Base-by-base conservation (phyloP, 441 rosid genomes). In the Corymbia citriodora region DNA sequence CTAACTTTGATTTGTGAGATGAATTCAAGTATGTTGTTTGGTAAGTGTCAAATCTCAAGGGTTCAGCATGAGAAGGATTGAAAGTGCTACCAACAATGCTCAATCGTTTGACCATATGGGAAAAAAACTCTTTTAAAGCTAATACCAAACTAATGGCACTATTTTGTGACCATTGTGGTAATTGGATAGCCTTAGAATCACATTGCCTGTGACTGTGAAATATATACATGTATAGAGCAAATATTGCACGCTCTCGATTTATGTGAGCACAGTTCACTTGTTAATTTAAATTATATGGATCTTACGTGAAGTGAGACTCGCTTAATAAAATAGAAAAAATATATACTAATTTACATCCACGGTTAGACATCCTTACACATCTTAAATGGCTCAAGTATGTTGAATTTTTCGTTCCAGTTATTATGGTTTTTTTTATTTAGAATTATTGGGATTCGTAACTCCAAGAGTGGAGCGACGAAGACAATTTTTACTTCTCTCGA, bases 181-280 rank as follows among this genome's bases (percentile, higher is more conserved):
- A n/a, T 68, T 1, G 3, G 21, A 31, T 8, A 16, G 33, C 8
- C 0, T 17, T 7, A 17, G 0, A 65, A 31, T 68, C 4, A 68
- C 11, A 65, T n/a, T 65, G 4, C 21, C 10, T 0, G 0, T 7
- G 19, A n/a, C 10, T 0, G 0, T 7, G 19, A n/a, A 21, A 68
- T 15, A 68, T 15, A 68, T 31, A 31, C 3, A n/a, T 68, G 10
- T 68, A 21, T 7, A 16, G 21, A 68, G 3, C 21, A 68, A 68
- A 31, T 31, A 68, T 31, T 15, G 40, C 12, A 31, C 16, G 11
- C 74, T 33, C 23, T 4, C 8, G 0, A 68, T 31, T 8, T 0
- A 68, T 68, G 2, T 4, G 40, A 68, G 11, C 2, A n/a, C 1
- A 16, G 16, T n/a, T n/a, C 6, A 68, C 18, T 68, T 0, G 9